These are phyloP conservation scores for Candida sphagnicola DNA, from an alignment of 805 yeast genomes.

Conservation along the genomic window DNA sequence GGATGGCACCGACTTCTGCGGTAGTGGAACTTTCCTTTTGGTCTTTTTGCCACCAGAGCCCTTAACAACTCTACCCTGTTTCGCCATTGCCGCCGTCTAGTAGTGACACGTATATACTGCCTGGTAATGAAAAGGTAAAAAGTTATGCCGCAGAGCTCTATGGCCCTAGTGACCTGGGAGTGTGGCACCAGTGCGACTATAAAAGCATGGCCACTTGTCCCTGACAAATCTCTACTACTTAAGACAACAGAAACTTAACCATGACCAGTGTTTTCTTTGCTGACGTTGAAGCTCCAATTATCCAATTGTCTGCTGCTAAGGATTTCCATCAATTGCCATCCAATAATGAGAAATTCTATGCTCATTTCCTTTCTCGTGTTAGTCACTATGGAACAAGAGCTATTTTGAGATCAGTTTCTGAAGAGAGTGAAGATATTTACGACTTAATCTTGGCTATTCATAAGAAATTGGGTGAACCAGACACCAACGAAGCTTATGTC, in stretches of 20 bases:
- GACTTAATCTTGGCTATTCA: constrained; percentile 67
- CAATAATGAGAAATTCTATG: constrained; percentile 58
- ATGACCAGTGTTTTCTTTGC: constrained; percentile 22
- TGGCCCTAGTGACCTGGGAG: too few relatives aligned
- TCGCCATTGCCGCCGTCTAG: too few relatives aligned
- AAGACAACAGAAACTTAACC: not conserved
- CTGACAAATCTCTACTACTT: too few relatives aligned
- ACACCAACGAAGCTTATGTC: constrained; percentile 33
- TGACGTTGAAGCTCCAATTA: constrained; percentile 42
- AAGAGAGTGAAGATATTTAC: constrained; percentile 72
- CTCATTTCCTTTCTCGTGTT: constrained; percentile 80
- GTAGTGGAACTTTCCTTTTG: not conserved
- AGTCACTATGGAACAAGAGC: constrained; percentile 81
- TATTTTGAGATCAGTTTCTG: constrained; percentile 75
- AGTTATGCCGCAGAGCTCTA: too few relatives aligned
- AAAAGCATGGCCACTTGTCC: too few relatives aligned
- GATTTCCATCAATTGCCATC: constrained; percentile 65
- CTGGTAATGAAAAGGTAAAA: too few relatives aligned
- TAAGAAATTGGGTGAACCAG: constrained; percentile 42
- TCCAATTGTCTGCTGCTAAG: constrained; percentile 54
- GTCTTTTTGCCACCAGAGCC: not conserved
- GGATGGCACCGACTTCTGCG: not conserved
- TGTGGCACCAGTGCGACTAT: too few relatives aligned
- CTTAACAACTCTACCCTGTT: too few relatives aligned
- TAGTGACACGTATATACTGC: too few relatives aligned